Base-by-base conservation (phyloP, 2,329 filamentous ascomycete genomes). In the Nemania sp. region DNA sequence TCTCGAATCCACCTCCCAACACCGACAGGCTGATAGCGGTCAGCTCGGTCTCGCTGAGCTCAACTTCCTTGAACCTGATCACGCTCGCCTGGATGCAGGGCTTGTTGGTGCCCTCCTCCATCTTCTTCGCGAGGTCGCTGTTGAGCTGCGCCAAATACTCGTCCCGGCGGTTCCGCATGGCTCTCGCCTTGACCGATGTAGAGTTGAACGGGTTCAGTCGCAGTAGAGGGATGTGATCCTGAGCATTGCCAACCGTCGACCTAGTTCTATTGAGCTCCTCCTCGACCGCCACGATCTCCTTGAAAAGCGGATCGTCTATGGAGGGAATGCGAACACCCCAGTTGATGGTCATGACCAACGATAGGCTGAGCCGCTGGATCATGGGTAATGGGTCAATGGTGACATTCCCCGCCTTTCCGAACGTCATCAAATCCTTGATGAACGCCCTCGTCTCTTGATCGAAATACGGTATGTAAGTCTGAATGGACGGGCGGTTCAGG, bases 1-100 rank as follows among this genome's bases (percentile, higher is more conserved):
- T 95, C 71, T 95, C 91, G 15, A 94, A 83, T 17, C 91, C 91
- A 0, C 90, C 91, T 1, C 88, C 90, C 0, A 94, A 88, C 85
- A 94, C 92, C 21, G 90, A 92, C 21, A 95, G 76, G 72, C 90
- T 91, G 67, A 95, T 91, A 2, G 89, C 90, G 74, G 90, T 91
- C 51, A 93, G 81, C 73, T 93, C 91, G 12, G 85, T 88, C 11
- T 75, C 72, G 37, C 74, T 78, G 1, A 81, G 68, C 62, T 74
- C 72, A 3, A 71, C 80, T 40, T 82, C 78, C 1, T 79, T 77
- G 35, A 77, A 70, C 49, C 74, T 69, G 48, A 71, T 69, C 11
- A 72, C 64, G 39, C 74, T 75, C 4, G 75, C 78, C 32, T 76
- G 76, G 57, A 78, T 76, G 53, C 76, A 79, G 0, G 77, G 77